These are phyloP conservation scores for Fusarium sp. DNA, from an alignment of 2,329 filamentous ascomycete species.

Conservation along the genomic window DNA sequence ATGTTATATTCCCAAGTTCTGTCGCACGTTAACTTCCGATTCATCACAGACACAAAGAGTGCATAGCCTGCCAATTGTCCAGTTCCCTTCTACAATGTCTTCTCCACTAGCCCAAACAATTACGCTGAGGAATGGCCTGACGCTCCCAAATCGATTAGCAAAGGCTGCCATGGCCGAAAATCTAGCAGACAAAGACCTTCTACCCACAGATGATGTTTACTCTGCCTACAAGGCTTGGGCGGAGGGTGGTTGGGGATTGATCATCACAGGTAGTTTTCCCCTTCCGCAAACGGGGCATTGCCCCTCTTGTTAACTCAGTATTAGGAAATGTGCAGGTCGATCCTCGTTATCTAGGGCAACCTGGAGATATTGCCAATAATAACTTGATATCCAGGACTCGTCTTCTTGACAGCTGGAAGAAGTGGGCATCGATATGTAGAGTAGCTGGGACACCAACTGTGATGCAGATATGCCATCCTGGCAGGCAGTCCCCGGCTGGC, in stretches of 20 bases:
- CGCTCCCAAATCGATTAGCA: neutral
- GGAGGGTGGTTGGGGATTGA: neutral
- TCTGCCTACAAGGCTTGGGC: neutral
- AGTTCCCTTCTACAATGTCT: neutral
- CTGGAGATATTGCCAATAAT: neutral
- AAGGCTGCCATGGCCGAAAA: constrained; percentile 6
- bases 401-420: neutral
- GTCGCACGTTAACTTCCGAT: too few relatives aligned
- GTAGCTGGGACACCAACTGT: neutral
- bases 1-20: too few relatives aligned
- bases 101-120: neutral
- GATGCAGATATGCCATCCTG: neutral
- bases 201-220: neutral
- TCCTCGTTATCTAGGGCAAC: neutral
- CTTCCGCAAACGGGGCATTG: neutral
- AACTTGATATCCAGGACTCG: neutral
- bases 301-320: neutral
- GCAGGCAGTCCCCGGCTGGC: neutral
- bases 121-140: neutral
- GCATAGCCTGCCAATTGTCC: too few relatives aligned
- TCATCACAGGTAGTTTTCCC: neutral
- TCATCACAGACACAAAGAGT: too few relatives aligned
- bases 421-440: neutral
- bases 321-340: neutral
- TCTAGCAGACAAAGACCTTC: neutral